Percentiles rank a stretch among this genome's conserved stretches.
Conservation (phyloP, 1,284 basidiomycete genomes). For the Agaricales sp. region DNA sequence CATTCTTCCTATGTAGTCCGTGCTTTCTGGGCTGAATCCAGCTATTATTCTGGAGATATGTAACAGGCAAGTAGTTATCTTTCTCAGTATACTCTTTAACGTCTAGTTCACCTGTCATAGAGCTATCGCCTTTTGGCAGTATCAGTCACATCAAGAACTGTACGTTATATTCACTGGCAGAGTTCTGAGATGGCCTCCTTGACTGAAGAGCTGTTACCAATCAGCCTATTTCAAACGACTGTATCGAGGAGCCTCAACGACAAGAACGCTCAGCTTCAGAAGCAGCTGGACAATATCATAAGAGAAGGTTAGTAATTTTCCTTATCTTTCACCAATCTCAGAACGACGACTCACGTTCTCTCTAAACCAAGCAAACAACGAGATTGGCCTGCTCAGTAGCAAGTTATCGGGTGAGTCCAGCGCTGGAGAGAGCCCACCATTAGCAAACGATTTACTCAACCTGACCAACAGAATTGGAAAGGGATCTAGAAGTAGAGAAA, state of each 20-base stretch:
- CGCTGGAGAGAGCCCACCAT: conserved; percentile 5
- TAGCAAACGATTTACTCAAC: neutral
- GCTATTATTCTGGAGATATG: conserved; percentile 70
- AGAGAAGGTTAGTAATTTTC: conserved; percentile 47
- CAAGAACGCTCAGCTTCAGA: conserved; percentile 69
- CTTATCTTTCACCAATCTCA: neutral
- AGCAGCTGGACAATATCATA: conserved; percentile 71
- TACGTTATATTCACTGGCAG: conserved; percentile 21
- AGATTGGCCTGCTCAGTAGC: conserved; percentile 58
- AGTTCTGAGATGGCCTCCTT: neutral
- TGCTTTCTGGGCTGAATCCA: conserved; percentile 68
- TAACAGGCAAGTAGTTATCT: conserved; percentile 61
- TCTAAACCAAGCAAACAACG: conserved; percentile 52
- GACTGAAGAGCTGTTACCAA: conserved; percentile 3
- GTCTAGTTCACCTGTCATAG: no score
- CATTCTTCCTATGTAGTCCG: conserved; percentile 49
- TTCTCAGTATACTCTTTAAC: no score
- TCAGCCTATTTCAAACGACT: conserved; percentile 67
- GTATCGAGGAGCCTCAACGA: conserved; percentile 70
- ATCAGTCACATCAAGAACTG: conserved; percentile 79
- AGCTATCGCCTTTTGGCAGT: conserved; percentile 81
- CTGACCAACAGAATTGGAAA: conserved; percentile 47
- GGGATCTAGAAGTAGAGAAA: conserved; percentile 69
- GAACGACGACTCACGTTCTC: neutral
- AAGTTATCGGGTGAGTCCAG: conserved; percentile 45